Conservation (phyloP, 371 early-diverging fungal species). For the Nematocida homosporus region DNA sequence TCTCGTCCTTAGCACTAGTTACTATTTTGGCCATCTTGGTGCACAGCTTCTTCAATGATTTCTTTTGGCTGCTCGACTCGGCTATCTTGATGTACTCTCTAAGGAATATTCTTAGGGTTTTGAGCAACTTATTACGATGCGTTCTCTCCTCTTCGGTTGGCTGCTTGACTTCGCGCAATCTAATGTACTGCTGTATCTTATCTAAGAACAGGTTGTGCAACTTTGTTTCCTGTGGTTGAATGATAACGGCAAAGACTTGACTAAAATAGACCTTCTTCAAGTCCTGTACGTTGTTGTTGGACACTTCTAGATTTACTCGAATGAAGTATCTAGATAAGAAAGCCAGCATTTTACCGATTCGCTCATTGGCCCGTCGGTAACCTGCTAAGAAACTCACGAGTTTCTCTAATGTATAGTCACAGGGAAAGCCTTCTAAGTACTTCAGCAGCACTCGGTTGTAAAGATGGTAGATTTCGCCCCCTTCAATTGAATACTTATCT, state of each 20-base stretch:
- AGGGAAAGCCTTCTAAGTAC: slow-evolving; percentile 36
- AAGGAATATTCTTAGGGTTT: slow-evolving; percentile 6
- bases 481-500: slow-evolving; percentile 49
- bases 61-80: slow-evolving; percentile 6
- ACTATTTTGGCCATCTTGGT: slow-evolving; percentile 2
- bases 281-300: slow-evolving; percentile 26
- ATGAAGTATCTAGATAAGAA: slow-evolving; percentile 49
- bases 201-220: slow-evolving; percentile 20
- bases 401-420: slow-evolving; percentile 31
- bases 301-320: slow-evolving; percentile 43
- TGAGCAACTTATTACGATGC: slow-evolving; percentile 7
- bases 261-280: slow-evolving; percentile 33
- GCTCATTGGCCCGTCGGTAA: slow-evolving; percentile 46
- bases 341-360: slow-evolving; percentile 43
- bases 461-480: slow-evolving; percentile 29
- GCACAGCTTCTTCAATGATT: slow-evolving; percentile 36
- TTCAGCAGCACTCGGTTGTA: slow-evolving; percentile 26
- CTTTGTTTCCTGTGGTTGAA: slow-evolving; percentile 18
- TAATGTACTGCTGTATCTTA: not conserved
- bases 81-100: slow-evolving; percentile 19
- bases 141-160: not conserved
- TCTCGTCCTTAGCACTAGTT: not conserved
- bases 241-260: slow-evolving; percentile 14
- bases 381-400: slow-evolving; percentile 34
- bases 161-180: not conserved